phyloP scores from a whole-genome alignment of 257 asterid genomes.

The Nicotiana otophora region DNA sequence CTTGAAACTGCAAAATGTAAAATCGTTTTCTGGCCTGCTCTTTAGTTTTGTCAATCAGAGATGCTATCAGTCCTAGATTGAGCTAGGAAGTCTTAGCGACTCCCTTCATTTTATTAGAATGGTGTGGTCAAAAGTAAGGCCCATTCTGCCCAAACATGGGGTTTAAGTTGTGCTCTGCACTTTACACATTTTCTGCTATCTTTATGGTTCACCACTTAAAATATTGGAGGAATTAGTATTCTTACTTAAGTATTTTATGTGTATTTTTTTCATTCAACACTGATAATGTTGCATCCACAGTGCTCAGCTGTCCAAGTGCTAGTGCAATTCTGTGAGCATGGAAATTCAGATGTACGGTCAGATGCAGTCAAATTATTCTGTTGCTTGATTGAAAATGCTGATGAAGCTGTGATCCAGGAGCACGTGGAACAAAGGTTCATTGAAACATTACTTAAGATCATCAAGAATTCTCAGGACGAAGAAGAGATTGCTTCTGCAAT shows the following conservation, averaged over 20 bases:
- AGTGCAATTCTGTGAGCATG: constrained; percentile 39
- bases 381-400: constrained; percentile 34
- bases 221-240: not conserved
- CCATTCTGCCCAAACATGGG: not conserved
- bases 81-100: not conserved
- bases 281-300: constrained; percentile 28
- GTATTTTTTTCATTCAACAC: not conserved
- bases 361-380: constrained; percentile 43
- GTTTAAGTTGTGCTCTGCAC: not conserved
- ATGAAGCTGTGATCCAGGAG: constrained; percentile 27
- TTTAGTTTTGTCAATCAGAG: not conserved
- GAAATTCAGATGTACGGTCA: constrained; percentile 33
- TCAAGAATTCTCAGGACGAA: constrained; percentile 31
- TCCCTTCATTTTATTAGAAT: not conserved
- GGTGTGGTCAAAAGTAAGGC: not conserved
- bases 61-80: not conserved
- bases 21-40: not conserved
- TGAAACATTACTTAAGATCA: constrained; percentile 35
- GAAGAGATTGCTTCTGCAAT: constrained; percentile 49
- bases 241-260: not conserved
- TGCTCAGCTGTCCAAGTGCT: constrained; percentile 42
- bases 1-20: not conserved
- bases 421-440: constrained; percentile 35
- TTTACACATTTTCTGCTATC: not conserved
- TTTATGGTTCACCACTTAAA: not conserved